These are phyloP conservation scores for Candida ascalaphidarum DNA, from an alignment of 805 yeast species.

Conservation along the genomic window DNA sequence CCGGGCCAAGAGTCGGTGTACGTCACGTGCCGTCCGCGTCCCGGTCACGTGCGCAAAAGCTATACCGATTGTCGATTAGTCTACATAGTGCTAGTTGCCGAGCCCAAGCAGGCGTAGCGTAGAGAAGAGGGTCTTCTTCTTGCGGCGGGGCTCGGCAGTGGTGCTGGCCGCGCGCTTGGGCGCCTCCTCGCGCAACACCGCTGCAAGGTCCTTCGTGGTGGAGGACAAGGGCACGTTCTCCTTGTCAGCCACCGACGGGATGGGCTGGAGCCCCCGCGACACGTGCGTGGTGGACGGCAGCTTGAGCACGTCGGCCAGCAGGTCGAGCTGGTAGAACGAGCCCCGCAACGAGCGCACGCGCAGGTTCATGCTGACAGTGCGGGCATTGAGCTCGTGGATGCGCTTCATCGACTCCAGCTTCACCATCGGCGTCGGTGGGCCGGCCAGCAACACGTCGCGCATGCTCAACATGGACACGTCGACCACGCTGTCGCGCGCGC, in stretches of 20 bases:
- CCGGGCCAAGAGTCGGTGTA: no score
- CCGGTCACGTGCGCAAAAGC: no score
- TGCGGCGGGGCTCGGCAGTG: no score
- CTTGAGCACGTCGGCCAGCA: constrained; percentile 5
- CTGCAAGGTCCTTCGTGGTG: no score
- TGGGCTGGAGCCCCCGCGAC: no score
- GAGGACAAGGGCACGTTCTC: neutral
- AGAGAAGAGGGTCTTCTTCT: no score
- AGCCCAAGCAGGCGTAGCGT: no score
- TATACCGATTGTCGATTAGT: no score
- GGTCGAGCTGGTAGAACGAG: constrained; percentile 8
- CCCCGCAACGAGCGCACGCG: constrained; percentile 4
- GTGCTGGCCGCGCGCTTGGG: no score
- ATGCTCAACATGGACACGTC: constrained; percentile 4
- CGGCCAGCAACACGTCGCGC: constrained; percentile 3
- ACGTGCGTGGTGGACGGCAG: constrained; percentile 3
- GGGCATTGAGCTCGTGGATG: constrained; percentile 20
- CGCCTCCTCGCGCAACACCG: no score
- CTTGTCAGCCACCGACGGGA: constrained; percentile 1
- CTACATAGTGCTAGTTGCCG: no score
- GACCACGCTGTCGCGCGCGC: neutral
- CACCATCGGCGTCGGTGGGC: constrained; percentile 2
- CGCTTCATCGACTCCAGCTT: constrained; percentile 21
- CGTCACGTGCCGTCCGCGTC: no score
- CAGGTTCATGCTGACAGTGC: constrained; percentile 2